phyloP scores from a whole-genome alignment of 148 eudicot genomes.

The Linanthus parryae region DNA sequence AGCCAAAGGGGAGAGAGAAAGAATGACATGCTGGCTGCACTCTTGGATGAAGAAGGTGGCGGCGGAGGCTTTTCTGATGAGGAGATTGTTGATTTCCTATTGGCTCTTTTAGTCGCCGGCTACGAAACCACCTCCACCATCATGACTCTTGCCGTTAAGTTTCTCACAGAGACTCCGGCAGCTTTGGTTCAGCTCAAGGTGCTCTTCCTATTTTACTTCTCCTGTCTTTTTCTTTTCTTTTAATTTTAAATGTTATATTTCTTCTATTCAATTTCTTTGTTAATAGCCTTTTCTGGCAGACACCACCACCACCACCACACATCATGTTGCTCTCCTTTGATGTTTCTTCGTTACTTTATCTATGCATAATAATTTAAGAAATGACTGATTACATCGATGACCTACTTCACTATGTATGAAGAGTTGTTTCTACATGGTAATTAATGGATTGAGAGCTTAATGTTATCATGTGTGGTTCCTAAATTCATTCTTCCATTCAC shows the following conservation, averaged over 20 bases:
- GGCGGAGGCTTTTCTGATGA: constrained; percentile 73
- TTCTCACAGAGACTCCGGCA: constrained; percentile 74
- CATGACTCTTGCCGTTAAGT: constrained; percentile 92
- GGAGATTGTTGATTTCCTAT: constrained; percentile 79
- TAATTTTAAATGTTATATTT: neutral
- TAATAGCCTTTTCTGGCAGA: neutral
- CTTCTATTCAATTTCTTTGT: neutral
- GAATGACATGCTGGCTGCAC: constrained; percentile 79
- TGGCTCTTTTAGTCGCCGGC: constrained; percentile 88
- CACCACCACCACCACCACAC: neutral
- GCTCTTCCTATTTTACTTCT: neutral
- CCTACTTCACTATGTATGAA: too few relatives aligned
- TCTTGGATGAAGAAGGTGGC: constrained; percentile 66
- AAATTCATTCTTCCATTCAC: too few relatives aligned
- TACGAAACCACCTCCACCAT: constrained; percentile 91
- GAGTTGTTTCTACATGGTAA: too few relatives aligned
- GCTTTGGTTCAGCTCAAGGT: constrained; percentile 88
- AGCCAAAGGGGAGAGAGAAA: constrained; percentile 66
- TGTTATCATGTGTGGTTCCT: too few relatives aligned
- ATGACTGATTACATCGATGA: neutral
- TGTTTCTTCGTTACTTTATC: neutral
- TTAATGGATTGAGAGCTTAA: too few relatives aligned
- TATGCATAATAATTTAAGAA: neutral
- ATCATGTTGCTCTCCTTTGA: neutral
- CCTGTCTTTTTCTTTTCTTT: neutral